phyloP scores from a whole-genome alignment of 805 yeast species.

The Lachancea nothofagi region DNA sequence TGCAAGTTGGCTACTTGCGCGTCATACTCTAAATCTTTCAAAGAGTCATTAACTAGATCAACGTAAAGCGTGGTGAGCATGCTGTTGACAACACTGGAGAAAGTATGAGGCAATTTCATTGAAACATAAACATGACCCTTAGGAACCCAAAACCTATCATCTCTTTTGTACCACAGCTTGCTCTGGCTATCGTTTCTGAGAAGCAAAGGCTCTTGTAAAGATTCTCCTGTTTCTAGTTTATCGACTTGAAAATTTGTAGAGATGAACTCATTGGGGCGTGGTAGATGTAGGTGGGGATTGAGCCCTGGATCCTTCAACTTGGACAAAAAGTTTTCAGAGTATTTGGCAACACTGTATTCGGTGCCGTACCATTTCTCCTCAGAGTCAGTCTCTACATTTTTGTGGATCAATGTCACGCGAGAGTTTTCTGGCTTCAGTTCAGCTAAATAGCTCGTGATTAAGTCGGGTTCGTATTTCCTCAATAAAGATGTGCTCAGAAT shows the following conservation, averaged over 20 bases:
- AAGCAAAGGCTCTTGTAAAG: conserved; percentile 55
- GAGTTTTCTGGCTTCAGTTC: conserved; percentile 55
- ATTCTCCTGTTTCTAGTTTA: conserved; percentile 33
- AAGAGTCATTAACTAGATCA: conserved; percentile 67
- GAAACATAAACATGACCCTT: conserved; percentile 66
- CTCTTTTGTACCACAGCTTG: conserved; percentile 83
- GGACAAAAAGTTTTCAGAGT: conserved; percentile 38
- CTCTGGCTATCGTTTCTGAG: conserved; percentile 44
- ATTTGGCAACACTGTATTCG: conserved; percentile 49
- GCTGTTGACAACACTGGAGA: conserved; percentile 51
- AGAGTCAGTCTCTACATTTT: conserved; percentile 44
- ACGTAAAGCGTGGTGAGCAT: conserved; percentile 57
- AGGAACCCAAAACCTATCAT: conserved; percentile 85
- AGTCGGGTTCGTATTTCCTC: conserved; percentile 52
- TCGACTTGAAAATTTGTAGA: conserved; percentile 71
- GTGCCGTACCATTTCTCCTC: conserved; percentile 91
- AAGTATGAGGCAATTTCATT: conserved; percentile 60
- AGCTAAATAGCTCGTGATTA: conserved; percentile 45
- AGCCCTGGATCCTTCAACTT: conserved; percentile 31
- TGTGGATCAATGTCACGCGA: conserved; percentile 50
- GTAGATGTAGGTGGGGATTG: conserved; percentile 47
- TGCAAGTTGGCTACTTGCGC: conserved; percentile 78
- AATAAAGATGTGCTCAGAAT: conserved; percentile 54
- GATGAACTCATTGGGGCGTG: conserved; percentile 71
- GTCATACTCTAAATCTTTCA: conserved; percentile 68